Evolutionary conservation across 148 eudicot genomes (phyloP), one percentile per base, ranked within the genome.

Genomic region (Rhododendron mucronatum): DNA sequence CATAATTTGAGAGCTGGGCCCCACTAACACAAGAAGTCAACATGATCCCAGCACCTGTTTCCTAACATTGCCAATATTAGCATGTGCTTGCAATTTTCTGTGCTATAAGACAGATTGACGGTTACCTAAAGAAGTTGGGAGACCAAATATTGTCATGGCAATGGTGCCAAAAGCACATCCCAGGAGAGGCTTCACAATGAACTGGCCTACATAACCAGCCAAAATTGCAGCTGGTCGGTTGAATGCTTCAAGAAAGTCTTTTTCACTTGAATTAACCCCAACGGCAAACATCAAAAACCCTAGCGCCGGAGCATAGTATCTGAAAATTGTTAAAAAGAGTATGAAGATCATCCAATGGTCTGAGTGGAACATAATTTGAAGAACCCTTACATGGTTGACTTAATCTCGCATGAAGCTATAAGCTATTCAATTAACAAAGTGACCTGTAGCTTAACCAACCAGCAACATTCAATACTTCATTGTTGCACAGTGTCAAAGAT

Each of bases 231-330:
- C 71, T 73, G 99, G 99, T 84, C 94, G 92, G 65, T 91, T 92
- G 86, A 96, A 96, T 53, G 99, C 97, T 92, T 96, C 96, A 83
- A 95, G 87, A 88, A 96, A 96, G 90, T 96, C 96, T 81, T 93
- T 93, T 90, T 93, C 96, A 69, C 96, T 96, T 82, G 98, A 96
- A 91, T 96, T 96, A 57, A 94, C 90, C 82, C 98, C 98, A 82
- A 96, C 97, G 2, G 98, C 98, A 90, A 96, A 96, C 98, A 96
- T 96, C 88, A 96, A 88, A 86, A 94, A 96, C 5, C 98, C 98
- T 82, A 96, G 88, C 23, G 98, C 98, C 45, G 98, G 98, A 84
- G 98, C 96, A 90, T 96, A 94, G 89, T 96, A 96, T 95, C 98
- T 96, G 91, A 51, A 87, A 86, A 69, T 82, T 39, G 30, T 76